These are phyloP conservation scores for Osmanthus fragrans DNA, from an alignment of 257 asterid species.

Conservation along the genomic window DNA sequence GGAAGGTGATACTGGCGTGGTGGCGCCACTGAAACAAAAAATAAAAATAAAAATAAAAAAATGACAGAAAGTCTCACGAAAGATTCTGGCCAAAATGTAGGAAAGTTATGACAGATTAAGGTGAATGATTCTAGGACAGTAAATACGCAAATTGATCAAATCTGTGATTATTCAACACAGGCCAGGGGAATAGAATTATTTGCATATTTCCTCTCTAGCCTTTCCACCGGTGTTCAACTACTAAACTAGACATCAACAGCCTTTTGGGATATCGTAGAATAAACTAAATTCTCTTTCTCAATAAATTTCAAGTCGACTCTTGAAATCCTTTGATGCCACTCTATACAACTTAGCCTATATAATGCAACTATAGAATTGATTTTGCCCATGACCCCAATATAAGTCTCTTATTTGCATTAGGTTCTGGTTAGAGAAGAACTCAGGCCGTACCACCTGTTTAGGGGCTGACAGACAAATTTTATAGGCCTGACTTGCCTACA, in stretches of 20 bases:
- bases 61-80: background rate
- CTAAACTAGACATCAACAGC: too few relatives aligned
- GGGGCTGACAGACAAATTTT: too few relatives aligned
- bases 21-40: background rate
- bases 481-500: too few relatives aligned
- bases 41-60: background rate
- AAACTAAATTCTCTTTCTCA: background rate
- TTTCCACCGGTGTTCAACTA: too few relatives aligned
- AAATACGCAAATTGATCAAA: too few relatives aligned
- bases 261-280: too few relatives aligned
- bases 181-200: too few relatives aligned
- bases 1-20: constrained; percentile 15
- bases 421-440: background rate
- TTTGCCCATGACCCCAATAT: background rate
- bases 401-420: background rate
- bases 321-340: background rate
- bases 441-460: background rate
- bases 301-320: background rate
- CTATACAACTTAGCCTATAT: background rate
- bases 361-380: background rate
- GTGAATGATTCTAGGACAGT: too few relatives aligned
- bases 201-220: too few relatives aligned
- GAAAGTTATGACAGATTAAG: too few relatives aligned
- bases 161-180: too few relatives aligned
- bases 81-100: background rate